Conservation (phyloP, 208 protist genomes). For the Leptomonas pyrrhocoris region DNA sequence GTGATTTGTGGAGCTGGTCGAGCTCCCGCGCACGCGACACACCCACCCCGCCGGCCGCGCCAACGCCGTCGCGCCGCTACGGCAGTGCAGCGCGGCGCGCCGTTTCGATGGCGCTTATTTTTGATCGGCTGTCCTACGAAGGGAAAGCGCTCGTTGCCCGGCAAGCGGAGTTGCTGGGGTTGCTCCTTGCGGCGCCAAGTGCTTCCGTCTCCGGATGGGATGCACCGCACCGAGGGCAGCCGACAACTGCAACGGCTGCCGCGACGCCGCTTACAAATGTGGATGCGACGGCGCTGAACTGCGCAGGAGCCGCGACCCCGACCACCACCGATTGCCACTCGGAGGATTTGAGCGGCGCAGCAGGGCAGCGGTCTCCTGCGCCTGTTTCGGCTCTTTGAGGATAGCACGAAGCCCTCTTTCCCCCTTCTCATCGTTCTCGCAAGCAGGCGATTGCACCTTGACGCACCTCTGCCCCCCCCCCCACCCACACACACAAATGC, state of each 20-base stretch:
- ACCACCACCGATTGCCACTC: neutral
- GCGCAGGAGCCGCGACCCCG: neutral
- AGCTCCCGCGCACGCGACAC: neutral
- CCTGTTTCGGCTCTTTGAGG: neutral
- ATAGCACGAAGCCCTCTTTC: neutral
- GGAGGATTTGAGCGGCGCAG: neutral
- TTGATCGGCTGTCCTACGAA: constrained; percentile 9
- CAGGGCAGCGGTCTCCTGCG: neutral
- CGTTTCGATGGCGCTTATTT: constrained; percentile 8
- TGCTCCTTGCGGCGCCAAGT: neutral
- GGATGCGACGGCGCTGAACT: constrained; percentile 1
- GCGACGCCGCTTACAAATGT: neutral
- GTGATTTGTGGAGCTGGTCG: constrained; percentile 12
- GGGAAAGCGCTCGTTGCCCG: constrained; percentile 9
- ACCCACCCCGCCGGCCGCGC: neutral
- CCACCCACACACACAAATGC: no score
- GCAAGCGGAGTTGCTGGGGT: constrained; percentile 8
- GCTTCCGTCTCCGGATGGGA: neutral
- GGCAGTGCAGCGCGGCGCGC: constrained; percentile 3
- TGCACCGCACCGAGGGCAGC: neutral
- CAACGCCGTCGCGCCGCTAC: constrained; percentile 6
- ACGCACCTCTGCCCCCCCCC: no score
- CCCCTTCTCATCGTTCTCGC: no score
- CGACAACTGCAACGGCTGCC: neutral
- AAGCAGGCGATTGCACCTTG: no score